Percentiles rank a stretch among this genome's conserved stretches.
These are phyloP conservation scores for Sclerotiophoma versabilis DNA, from an alignment of 2,329 filamentous ascomycete species.

Conservation along the genomic window DNA sequence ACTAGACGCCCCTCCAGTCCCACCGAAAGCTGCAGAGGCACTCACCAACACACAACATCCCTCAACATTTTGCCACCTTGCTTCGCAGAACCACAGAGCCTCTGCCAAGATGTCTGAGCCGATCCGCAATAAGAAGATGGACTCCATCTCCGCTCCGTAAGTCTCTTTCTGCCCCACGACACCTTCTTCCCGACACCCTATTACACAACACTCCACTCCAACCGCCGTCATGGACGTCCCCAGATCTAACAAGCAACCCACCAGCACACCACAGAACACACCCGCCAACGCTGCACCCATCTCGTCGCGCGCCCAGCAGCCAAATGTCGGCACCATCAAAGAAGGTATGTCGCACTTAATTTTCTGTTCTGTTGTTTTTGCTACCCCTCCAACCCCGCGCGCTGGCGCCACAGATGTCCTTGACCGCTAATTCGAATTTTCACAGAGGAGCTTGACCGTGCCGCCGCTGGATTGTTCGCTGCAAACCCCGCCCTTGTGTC, in stretches of 20 bases:
- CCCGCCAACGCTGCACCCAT: conserved; percentile 95
- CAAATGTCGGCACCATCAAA: conserved; percentile 91
- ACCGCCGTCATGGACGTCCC: conserved; percentile 41
- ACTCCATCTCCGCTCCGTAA: conserved; percentile 69
- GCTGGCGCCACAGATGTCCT: conserved; percentile 25
- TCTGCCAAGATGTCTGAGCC: conserved; percentile 67
- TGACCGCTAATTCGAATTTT: conserved; percentile 49
- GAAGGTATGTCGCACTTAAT: conserved; percentile 71
- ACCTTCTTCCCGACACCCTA: conserved; percentile 30
- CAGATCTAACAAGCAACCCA: conserved; percentile 37
- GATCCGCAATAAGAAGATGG: conserved; percentile 71
- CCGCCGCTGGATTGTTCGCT: conserved; percentile 91
- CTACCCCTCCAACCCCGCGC: conserved; percentile 43
- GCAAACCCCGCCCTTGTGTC: conserved; percentile 93
- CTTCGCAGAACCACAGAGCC: conserved; percentile 33
- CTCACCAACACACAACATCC: conserved; percentile 40
- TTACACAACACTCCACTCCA: conserved; percentile 28
- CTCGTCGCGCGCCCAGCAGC: conserved; percentile 95
- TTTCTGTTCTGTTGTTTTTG: conserved; percentile 9
- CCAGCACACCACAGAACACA: conserved; percentile 97
- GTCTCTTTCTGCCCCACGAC: conserved; percentile 48
- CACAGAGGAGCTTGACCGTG: conserved; percentile 87
- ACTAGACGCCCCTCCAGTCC: conserved; percentile 29
- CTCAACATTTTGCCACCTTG: conserved; percentile 43
- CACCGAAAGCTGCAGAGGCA: conserved; percentile 44